Base-by-base conservation (phyloP, 257 asterid species). In the Scutellaria minor region DNA sequence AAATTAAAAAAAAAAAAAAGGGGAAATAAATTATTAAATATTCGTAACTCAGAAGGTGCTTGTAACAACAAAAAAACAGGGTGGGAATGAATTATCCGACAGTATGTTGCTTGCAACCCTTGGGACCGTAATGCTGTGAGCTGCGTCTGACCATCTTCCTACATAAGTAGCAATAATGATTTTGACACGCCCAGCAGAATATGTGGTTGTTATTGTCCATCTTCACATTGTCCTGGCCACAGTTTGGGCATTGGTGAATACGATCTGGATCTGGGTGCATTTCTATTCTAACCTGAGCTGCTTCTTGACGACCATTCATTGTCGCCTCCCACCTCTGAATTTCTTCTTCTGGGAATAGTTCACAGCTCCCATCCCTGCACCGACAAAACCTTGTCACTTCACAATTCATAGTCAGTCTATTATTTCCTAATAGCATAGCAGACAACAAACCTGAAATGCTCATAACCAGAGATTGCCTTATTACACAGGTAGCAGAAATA, bases 21-120 rank as follows among this genome's bases (percentile, higher is more conserved):
- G 1, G 50, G 12, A 45, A 45, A 2, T 1, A 3, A 7, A 9
- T 45, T 2, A 7, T 7, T 7, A 45, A 45, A 8, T 7, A 45
- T 31, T 31, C 0, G 37, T 31, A 31, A 31, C 37, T 31, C 37
- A 31, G 2, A 31, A 31, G 5, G 37, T 4, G 37, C 5, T 18
- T 18, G 18, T 18, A 18, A 18, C 18, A 18, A 18, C 18, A 18
- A 18, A 18, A 18, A 18, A 18, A 18, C 18, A 18, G 18, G 18
- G 18, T 18, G 18, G 18, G 18, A 18, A 18, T 18, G 18, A 18
- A 24, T 24, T 24, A 24, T 15, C 80, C 91, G 0, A 14, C 79
- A 0, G 91, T 86, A 79, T 93, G 98, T 52, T 89, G 98, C 81
- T 84, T 91, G 96, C 98, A 93, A 55, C 97, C 96, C 78, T 85